Conservation (phyloP, 2,329 filamentous ascomycete genomes). For the Talaromyces albobiverticillius region DNA sequence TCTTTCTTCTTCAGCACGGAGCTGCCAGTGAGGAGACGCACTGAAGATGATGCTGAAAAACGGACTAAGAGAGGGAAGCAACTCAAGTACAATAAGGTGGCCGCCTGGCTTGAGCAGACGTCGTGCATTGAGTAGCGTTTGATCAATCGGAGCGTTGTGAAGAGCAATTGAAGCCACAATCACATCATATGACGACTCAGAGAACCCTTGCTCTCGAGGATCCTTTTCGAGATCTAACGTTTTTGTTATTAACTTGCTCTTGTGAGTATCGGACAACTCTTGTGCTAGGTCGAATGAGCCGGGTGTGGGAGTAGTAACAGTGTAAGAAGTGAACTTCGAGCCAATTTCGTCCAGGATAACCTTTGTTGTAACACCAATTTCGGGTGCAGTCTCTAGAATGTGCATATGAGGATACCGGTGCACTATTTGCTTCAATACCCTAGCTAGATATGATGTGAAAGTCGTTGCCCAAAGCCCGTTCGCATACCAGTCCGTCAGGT, state of each 20-base stretch:
- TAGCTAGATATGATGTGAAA: too few species aligned
- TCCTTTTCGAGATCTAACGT: constrained; percentile 28
- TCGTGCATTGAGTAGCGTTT: constrained; percentile 22
- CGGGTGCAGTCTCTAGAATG: constrained; percentile 44
- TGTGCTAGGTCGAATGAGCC: constrained; percentile 18
- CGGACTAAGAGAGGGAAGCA: too few species aligned
- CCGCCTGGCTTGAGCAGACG: constrained; percentile 40
- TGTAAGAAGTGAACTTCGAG: constrained; percentile 11
- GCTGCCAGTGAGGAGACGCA: too few species aligned
- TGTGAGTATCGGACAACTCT: neutral
- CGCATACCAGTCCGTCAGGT: too few species aligned
- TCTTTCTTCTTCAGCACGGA: too few species aligned
- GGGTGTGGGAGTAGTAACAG: constrained; percentile 21
- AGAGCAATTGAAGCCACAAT: constrained; percentile 33
- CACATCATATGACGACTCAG: constrained; percentile 26
- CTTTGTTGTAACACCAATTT: too few species aligned
- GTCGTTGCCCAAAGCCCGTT: too few species aligned
- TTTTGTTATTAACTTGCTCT: constrained; percentile 24
- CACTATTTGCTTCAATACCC: too few species aligned
- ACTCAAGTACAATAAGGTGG: constrained; percentile 45
- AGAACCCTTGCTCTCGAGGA: constrained; percentile 31
- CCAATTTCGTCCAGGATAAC: constrained; percentile 30
- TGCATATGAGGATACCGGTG: too few species aligned
- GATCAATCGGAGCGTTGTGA: constrained; percentile 31
- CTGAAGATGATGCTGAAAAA: too few species aligned